These are phyloP conservation scores for Neolentinus lepideus DNA, from an alignment of 1,284 basidiomycete genomes.

Conservation along the genomic window DNA sequence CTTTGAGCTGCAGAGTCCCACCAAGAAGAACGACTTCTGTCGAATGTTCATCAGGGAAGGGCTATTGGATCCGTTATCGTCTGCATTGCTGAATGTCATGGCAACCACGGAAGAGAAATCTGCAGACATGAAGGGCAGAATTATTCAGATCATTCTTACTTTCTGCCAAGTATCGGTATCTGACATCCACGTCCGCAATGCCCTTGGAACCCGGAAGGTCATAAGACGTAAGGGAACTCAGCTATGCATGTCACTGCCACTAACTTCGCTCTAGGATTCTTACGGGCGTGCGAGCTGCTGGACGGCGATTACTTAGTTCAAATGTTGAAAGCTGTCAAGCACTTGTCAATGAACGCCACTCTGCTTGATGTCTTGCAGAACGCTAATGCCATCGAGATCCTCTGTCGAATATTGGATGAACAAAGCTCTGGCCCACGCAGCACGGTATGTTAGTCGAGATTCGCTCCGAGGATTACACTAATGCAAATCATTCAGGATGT, in stretches of 20 bases:
- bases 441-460: conserved; percentile 50
- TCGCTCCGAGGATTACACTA: neutral
- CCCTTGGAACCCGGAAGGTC: conserved; percentile 84
- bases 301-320: conserved; percentile 82
- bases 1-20: conserved; percentile 91
- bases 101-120: conserved; percentile 61
- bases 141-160: conserved; percentile 85
- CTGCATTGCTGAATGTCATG: conserved; percentile 85
- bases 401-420: conserved; percentile 80
- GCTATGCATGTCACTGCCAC: conserved; percentile 4
- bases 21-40: conserved; percentile 97
- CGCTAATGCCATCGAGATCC: conserved; percentile 89
- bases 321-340: conserved; percentile 93
- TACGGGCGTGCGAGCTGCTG: conserved; percentile 79
- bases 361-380: conserved; percentile 93
- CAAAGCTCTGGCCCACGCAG: conserved; percentile 74
- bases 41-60: conserved; percentile 97
- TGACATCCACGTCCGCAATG: conserved; percentile 87
- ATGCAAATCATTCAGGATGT: conserved; percentile 70
- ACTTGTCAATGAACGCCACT: conserved; percentile 88
- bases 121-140: conserved; percentile 78
- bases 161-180: conserved; percentile 96
- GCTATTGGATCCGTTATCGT: conserved; percentile 86
- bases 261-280: conserved; percentile 47
- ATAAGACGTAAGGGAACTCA: conserved; percentile 64